Conservation (phyloP, 177 flowering plant species). For the Tripterygium wilfordii region DNA sequence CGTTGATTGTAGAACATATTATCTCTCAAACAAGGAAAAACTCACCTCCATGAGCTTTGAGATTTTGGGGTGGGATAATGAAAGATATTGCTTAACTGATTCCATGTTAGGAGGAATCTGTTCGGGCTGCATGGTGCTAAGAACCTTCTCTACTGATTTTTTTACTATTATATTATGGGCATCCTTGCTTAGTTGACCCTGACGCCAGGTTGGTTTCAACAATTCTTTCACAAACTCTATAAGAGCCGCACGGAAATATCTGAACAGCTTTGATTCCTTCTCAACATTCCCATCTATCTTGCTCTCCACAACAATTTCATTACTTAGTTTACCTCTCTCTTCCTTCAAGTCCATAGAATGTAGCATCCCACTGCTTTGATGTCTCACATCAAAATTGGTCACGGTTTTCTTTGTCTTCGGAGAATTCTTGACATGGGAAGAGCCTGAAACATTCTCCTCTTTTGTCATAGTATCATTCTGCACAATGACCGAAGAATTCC, state of each 20-base stretch:
- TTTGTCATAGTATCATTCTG: constrained; percentile 18
- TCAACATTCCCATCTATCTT: constrained; percentile 16
- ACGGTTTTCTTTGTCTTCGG: constrained; percentile 11
- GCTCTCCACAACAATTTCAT: constrained; percentile 20
- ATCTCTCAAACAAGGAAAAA: constrained; percentile 9
- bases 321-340: constrained; percentile 15
- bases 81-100: constrained; percentile 54
- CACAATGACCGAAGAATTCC: constrained; percentile 16
- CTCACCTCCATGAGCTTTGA: constrained; percentile 83
- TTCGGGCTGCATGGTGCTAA: constrained; percentile 45
- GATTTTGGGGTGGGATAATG: constrained; percentile 59
- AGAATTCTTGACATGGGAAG: constrained; percentile 17
- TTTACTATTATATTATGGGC: constrained; percentile 76
- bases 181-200: constrained; percentile 75
- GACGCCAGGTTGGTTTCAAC: constrained; percentile 82
- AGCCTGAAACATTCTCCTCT: constrained; percentile 26
- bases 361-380: constrained; percentile 12
- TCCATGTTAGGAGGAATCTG: constrained; percentile 65
- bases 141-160: constrained; percentile 78
- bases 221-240: constrained; percentile 72
- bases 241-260: constrained; percentile 60
- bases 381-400: constrained; percentile 6
- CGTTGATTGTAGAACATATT: background rate
- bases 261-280: constrained; percentile 50
- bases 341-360: constrained; percentile 16